Evolutionary conservation across 1,139 yeast species (phyloP).

Genomic region (Scheffersomyces segobiensis): DNA sequence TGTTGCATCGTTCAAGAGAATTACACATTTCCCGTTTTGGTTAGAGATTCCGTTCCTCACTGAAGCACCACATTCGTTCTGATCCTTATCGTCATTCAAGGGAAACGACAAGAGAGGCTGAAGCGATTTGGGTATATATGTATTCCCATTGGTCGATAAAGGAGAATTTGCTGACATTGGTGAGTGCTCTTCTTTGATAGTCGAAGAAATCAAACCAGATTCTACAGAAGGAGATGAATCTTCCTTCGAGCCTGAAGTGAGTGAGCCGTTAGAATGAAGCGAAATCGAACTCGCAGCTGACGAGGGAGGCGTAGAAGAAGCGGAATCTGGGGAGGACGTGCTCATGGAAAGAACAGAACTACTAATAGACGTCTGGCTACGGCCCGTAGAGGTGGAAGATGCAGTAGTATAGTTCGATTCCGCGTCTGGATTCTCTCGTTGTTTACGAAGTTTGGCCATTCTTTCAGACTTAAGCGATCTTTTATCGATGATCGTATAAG

Average conservation of each 20-base stretch:
- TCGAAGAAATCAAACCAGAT: background rate
- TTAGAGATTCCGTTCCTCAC: conserved; percentile 13
- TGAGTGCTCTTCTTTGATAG: background rate
- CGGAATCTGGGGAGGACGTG: background rate
- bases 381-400: background rate
- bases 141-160: background rate
- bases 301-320: background rate
- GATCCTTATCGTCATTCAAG: conserved; percentile 6
- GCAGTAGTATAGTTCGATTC: background rate
- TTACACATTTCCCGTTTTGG: conserved; percentile 15
- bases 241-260: background rate
- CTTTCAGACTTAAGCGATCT: conserved; percentile 26
- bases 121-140: conserved; percentile 19
- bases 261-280: background rate
- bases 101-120: conserved; percentile 23
- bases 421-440: conserved; percentile 1
- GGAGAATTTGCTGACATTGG: background rate
- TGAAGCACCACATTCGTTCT: background rate
- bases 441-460: conserved; percentile 12
- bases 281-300: background rate
- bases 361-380: background rate
- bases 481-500: conserved; percentile 11
- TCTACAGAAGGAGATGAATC: background rate
- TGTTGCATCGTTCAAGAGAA: conserved; percentile 14
- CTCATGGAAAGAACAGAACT: background rate